A percentile compares a stretch with the other conserved stretches of the same genome.
phyloP scores from a whole-genome alignment of 306 rosid species.

The Trifolium repens region DNA sequence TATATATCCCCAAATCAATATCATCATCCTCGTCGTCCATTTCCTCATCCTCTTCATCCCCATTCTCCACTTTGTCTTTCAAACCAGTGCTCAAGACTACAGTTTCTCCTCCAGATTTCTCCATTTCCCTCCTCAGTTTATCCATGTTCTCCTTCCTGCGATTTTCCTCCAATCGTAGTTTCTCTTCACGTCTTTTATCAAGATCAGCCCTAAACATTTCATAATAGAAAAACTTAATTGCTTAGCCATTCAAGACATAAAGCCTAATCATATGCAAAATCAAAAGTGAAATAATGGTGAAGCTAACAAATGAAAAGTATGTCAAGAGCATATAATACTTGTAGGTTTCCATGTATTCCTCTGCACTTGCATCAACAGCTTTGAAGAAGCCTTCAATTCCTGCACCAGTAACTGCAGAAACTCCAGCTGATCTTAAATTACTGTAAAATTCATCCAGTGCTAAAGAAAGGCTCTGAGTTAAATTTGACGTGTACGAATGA shows the following conservation, averaged over 20 bases:
- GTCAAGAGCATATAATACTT: slow-evolving; percentile 14
- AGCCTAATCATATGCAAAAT: background rate
- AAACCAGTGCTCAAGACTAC: slow-evolving; percentile 74
- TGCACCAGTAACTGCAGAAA: slow-evolving; percentile 33
- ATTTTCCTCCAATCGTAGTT: slow-evolving; percentile 79
- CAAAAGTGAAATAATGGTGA: background rate
- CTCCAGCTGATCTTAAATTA: slow-evolving; percentile 26
- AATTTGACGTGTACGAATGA: slow-evolving; percentile 5
- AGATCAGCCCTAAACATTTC: slow-evolving; percentile 66
- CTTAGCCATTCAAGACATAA: slow-evolving; percentile 1
- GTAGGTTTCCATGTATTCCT: slow-evolving; percentile 35
- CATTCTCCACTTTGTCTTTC: slow-evolving; percentile 52
- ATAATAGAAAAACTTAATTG: slow-evolving; percentile 34
- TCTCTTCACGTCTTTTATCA: slow-evolving; percentile 79
- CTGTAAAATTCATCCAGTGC: slow-evolving; percentile 23
- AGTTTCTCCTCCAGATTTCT: slow-evolving; percentile 33
- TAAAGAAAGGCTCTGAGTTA: slow-evolving; percentile 32
- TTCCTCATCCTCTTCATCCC: slow-evolving; percentile 27
- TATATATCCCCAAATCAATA: background rate
- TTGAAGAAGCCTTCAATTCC: slow-evolving; percentile 29
- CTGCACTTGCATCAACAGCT: slow-evolving; percentile 26
- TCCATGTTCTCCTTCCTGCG: slow-evolving; percentile 59
- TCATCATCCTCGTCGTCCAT: slow-evolving; percentile 16
- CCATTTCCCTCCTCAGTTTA: slow-evolving; percentile 28
- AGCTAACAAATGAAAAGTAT: background rate